phyloP scores from a whole-genome alignment of 495 filamentous ascomycete genomes.

The Umbilicaria muhlenbergii region DNA sequence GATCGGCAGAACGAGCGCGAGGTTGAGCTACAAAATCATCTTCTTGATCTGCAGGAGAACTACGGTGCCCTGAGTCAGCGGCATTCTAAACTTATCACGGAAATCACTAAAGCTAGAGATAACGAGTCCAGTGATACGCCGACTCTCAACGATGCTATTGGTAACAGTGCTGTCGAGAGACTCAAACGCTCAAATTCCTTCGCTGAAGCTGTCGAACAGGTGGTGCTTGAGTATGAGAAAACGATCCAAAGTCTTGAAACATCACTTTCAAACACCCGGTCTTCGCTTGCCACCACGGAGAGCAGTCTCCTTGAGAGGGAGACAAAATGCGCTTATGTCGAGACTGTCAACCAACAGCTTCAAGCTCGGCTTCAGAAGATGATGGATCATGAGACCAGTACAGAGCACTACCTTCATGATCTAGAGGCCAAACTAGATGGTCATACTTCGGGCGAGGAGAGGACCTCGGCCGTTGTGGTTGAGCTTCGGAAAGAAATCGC shows the following conservation, averaged over 20 bases:
- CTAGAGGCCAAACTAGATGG: conserved; percentile 80
- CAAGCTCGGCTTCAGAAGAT: conserved; percentile 78
- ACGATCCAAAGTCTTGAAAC: conserved; percentile 91
- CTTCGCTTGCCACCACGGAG: conserved; percentile 69
- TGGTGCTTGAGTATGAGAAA: conserved; percentile 96
- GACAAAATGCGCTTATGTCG: conserved; percentile 77
- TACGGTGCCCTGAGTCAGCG: conserved; percentile 80
- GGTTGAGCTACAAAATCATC: conserved; percentile 81
- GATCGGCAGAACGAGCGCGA: conserved; percentile 78
- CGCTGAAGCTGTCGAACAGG: conserved; percentile 85
- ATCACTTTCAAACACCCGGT: conserved; percentile 76
- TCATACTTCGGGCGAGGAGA: conserved; percentile 82
- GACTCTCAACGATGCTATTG: conserved; percentile 38
- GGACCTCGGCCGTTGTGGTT: conserved; percentile 65
- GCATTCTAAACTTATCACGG: conserved; percentile 88
- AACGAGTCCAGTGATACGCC: conserved; percentile 41
- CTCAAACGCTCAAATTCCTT: conserved; percentile 90
- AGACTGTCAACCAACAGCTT: conserved; percentile 82
- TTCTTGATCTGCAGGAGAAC: conserved; percentile 87
- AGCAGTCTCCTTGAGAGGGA: conserved; percentile 82
- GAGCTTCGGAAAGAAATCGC: conserved; percentile 86
- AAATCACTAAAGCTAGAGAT: conserved; percentile 76
- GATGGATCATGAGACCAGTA: conserved; percentile 75
- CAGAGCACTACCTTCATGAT: conserved; percentile 82
- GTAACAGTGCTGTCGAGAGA: conserved; percentile 72